A percentile compares a stretch with the other conserved stretches of the same genome.
These are phyloP conservation scores for Telfairia occidentalis DNA, from an alignment of 331 rosid species.

Conservation along the genomic window DNA sequence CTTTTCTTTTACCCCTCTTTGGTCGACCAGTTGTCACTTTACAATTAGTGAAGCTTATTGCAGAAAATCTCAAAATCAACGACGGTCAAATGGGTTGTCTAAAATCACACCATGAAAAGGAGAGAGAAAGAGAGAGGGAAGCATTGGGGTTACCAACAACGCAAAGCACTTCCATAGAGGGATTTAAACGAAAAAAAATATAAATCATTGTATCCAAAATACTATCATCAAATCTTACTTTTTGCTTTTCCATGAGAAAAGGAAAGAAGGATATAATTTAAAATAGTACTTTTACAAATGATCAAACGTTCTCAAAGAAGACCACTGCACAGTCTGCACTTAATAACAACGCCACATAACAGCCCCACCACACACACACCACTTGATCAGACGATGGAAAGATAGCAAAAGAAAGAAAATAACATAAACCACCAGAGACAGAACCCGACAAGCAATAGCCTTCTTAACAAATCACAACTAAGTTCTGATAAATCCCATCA, in stretches of 20 bases:
- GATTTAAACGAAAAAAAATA: neutral
- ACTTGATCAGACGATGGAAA: conserved; percentile 1
- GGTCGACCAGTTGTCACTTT: conserved; percentile 18
- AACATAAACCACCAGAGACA: neutral
- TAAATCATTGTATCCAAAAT: neutral
- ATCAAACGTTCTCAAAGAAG: neutral
- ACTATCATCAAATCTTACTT: conserved; percentile 3
- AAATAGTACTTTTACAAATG: neutral
- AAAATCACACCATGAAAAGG: conserved; percentile 25
- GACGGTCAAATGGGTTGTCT: conserved; percentile 16
- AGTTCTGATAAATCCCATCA: neutral
- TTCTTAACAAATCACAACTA: neutral
- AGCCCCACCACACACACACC: conserved; percentile 1
- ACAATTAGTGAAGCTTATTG: conserved; percentile 7
- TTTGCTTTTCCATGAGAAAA: neutral
- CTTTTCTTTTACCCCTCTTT: conserved; percentile 16
- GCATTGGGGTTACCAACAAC: neutral
- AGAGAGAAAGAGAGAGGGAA: conserved; percentile 13
- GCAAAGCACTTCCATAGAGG: neutral
- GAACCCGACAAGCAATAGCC: neutral
- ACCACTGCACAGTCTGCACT: neutral
- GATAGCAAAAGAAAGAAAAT: neutral
- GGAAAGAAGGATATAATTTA: neutral
- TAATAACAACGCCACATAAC: neutral
- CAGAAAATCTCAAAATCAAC: neutral